Base-by-base conservation (phyloP, 768 basidiomycete genomes). In the Suillus fuscotomentosus region DNA sequence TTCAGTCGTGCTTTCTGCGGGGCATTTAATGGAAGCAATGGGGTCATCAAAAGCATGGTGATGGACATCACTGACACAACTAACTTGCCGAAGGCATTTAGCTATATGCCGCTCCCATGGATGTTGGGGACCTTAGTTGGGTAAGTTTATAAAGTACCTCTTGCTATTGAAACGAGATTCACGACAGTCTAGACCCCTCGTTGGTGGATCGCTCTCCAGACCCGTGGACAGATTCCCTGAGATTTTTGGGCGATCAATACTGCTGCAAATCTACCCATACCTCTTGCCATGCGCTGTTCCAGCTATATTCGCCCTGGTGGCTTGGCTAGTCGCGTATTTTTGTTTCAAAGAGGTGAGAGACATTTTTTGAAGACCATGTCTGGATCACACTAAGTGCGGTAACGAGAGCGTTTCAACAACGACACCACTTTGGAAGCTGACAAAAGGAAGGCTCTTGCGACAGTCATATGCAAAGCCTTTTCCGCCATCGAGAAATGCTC, bases 251-350 rank as follows among this genome's bases (percentile, higher is more conserved):
- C 66, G 75, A 24, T 77, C 76, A 7, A 67, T 67, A 24, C 88
- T 90, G 69, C 83, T 87, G 82, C 79, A 78, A 67, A 73, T 79
- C 36, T 88, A 86, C 71, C 88, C 89, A 1, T 90, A 91, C 73
- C 87, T 88, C 72, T 78, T 89, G 38, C 84, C 88, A 2, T 88
- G 87, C 66, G 80, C 86, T n/a, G 81, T 87, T 22, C 79, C 85
- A 2, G 86, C 85, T 2, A 82, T 84, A 1, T 86, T 85, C 69
- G 77, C 85, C 1, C 68, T 75, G 15, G 13, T 85, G n/a, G 82
- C 81, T 7, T 84, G 81, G 79, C 51, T 83, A 13, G 72, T 85
- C 13, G 79, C 82, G 0, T 73, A 78, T 47, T 60, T 82, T 14
- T 83, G 80, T 70, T 75, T 89, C 17, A 81, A 84, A 68, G 88